Percentiles rank a stretch among this genome's conserved stretches.
Conservation (phyloP, 2,329 filamentous ascomycete genomes). For the Diaporthe destruens region DNA sequence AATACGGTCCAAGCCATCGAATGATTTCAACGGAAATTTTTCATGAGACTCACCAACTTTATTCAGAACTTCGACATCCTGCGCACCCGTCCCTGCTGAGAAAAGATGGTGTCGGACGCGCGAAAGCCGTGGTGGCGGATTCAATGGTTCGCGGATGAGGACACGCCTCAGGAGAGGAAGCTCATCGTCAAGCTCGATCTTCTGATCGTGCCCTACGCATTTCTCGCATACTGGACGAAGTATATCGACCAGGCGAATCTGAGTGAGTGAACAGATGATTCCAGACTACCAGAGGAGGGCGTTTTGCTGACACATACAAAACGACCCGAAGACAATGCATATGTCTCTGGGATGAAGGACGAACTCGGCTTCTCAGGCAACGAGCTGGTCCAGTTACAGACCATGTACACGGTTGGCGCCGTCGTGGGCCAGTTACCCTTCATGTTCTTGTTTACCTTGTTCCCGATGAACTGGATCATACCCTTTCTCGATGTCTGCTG, state of each 20-base stretch:
- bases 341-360: constrained; percentile 66
- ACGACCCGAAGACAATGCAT: constrained; percentile 61
- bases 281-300: constrained; percentile 36
- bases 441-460: constrained; percentile 61
- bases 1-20: background rate
- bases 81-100: background rate
- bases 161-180: constrained; percentile 62
- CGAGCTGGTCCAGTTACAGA: constrained; percentile 67
- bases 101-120: constrained; percentile 15
- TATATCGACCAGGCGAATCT: constrained; percentile 68
- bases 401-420: constrained; percentile 63
- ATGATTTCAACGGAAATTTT: background rate
- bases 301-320: constrained; percentile 1
- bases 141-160: constrained; percentile 61
- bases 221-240: constrained; percentile 68
- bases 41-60: background rate
- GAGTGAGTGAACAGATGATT: constrained; percentile 51
- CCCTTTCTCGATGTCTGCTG: constrained; percentile 65
- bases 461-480: constrained; percentile 63
- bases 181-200: constrained; percentile 68
- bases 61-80: background rate
- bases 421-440: constrained; percentile 66
- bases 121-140: constrained; percentile 30
- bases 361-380: constrained; percentile 65
- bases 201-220: constrained; percentile 67